These are phyloP conservation scores for Trametopsis cervina DNA, from an alignment of 768 basidiomycete species.

Conservation along the genomic window DNA sequence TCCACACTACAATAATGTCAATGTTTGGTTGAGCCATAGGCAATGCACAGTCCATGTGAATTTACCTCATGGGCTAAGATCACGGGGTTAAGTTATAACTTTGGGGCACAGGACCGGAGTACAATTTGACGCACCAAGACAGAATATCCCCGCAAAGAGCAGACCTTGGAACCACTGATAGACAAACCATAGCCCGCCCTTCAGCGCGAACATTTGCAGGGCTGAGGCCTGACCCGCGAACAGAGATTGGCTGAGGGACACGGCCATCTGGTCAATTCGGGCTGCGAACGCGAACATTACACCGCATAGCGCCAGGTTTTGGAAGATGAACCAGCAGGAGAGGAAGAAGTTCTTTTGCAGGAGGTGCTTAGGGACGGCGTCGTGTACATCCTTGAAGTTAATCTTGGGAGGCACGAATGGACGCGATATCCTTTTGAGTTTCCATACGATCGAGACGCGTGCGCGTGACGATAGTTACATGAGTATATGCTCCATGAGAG, in stretches of 20 bases:
- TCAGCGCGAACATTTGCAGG: conserved; percentile 23
- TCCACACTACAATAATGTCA: conserved; percentile 17
- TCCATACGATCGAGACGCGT: too few relatives aligned
- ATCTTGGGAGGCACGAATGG: conserved; percentile 45
- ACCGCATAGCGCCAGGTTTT: conserved; percentile 37
- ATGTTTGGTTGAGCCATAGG: too few relatives aligned
- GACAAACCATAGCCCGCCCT: conserved; percentile 33
- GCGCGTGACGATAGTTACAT: too few relatives aligned
- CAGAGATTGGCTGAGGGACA: conserved; percentile 29
- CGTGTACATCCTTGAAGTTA: conserved; percentile 46
- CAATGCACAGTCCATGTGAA: neutral
- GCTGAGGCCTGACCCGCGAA: conserved; percentile 32
- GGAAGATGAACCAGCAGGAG: conserved; percentile 35
- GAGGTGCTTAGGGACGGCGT: conserved; percentile 49
- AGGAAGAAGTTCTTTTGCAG: conserved; percentile 36
- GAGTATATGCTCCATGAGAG: too few relatives aligned
- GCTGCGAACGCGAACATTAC: conserved; percentile 39
- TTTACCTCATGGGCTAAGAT: conserved; percentile 9
- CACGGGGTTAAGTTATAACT: too few relatives aligned
- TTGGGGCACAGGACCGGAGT: too few relatives aligned
- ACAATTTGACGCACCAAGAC: conserved; percentile 42
- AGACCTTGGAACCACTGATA: conserved; percentile 50
- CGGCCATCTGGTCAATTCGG: conserved; percentile 34
- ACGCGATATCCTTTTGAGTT: conserved; percentile 33
- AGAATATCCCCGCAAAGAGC: conserved; percentile 45